Conservation (phyloP, 2,329 filamentous ascomycete genomes). For the Colletotrichum neosansevieriae region DNA sequence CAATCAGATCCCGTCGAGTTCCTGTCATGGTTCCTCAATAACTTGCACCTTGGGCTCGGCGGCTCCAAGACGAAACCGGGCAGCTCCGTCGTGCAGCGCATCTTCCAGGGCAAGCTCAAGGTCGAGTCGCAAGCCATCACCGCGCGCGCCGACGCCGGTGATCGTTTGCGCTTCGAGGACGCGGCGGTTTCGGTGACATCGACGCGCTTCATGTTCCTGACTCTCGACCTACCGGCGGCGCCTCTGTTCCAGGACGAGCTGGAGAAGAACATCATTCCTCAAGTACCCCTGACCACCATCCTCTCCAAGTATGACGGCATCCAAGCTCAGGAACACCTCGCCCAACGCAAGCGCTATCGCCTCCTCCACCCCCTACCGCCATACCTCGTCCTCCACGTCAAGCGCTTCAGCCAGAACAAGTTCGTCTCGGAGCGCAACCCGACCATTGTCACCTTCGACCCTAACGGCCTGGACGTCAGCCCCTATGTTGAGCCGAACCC, state of each 20-base stretch:
- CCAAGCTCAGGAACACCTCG: constrained; percentile 87
- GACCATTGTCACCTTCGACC: constrained; percentile 97
- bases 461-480: constrained; percentile 83
- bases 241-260: constrained; percentile 96
- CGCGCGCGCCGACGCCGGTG: constrained; percentile 86
- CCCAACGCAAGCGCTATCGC: constrained; percentile 89
- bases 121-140: constrained; percentile 96
- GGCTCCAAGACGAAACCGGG: constrained; percentile 89
- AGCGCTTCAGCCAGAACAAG: constrained; percentile 96
- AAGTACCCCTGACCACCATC: constrained; percentile 85
- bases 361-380: constrained; percentile 91
- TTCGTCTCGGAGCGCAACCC: constrained; percentile 97
- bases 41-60: constrained; percentile 90
- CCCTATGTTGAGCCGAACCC: constrained; percentile 94
- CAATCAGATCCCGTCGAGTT: constrained; percentile 98
- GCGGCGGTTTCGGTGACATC: constrained; percentile 82
- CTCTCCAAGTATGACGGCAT: constrained; percentile 94
- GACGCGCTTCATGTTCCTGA: constrained; percentile 89
- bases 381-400: constrained; percentile 93
- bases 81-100: constrained; percentile 87
- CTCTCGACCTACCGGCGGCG: constrained; percentile 89
- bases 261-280: constrained; percentile 95
- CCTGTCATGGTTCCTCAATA: constrained; percentile 96
- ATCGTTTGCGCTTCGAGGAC: constrained; percentile 93
- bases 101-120: constrained; percentile 93